Percentiles rank a stretch among this genome's conserved stretches.
Evolutionary conservation across 768 basidiomycete species (phyloP).

Genomic region (Pulveroboletus frians): DNA sequence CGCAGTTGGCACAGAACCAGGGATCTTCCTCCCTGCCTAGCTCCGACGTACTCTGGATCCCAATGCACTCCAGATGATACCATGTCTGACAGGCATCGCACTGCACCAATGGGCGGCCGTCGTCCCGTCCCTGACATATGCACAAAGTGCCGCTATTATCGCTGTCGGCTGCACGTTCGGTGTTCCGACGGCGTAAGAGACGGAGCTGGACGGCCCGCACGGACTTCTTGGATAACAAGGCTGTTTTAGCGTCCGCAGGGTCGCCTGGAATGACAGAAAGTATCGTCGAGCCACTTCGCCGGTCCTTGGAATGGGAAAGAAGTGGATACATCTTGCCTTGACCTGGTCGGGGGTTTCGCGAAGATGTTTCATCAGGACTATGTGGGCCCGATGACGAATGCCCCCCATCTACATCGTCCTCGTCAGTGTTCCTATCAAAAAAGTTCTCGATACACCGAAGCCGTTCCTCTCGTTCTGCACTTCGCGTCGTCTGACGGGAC

Average conservation of each 20-base stretch:
- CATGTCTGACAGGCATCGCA: slow-evolving; percentile 77
- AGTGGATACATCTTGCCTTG: slow-evolving; percentile 61
- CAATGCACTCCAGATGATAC: slow-evolving; percentile 81
- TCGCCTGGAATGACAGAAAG: slow-evolving; percentile 50
- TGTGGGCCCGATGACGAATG: slow-evolving; percentile 8
- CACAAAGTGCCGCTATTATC: slow-evolving; percentile 54
- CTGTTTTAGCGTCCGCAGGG: slow-evolving; percentile 71
- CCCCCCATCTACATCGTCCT: slow-evolving; percentile 34
- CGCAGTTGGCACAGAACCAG: slow-evolving; percentile 68
- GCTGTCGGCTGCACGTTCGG: slow-evolving; percentile 31
- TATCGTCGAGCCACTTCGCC: slow-evolving; percentile 8
- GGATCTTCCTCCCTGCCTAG: slow-evolving; percentile 73
- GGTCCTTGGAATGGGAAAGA: slow-evolving; percentile 35
- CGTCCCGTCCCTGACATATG: slow-evolving; percentile 61
- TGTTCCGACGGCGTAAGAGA: slow-evolving; percentile 36
- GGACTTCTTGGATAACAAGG: slow-evolving; percentile 66
- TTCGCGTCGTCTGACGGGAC: slow-evolving; percentile 52
- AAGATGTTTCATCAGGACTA: slow-evolving; percentile 14
- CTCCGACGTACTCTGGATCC: slow-evolving; percentile 56
- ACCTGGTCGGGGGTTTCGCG: slow-evolving; percentile 29
- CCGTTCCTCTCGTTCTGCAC: slow-evolving; percentile 54
- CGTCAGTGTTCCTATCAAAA: slow-evolving; percentile 67
- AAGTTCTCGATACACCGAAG: slow-evolving; percentile 65
- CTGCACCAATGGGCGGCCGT: slow-evolving; percentile 74
- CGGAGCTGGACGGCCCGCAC: slow-evolving; percentile 58